Evolutionary conservation across 208 protist genomes (phyloP).

Genomic region (Leishmania major): DNA sequence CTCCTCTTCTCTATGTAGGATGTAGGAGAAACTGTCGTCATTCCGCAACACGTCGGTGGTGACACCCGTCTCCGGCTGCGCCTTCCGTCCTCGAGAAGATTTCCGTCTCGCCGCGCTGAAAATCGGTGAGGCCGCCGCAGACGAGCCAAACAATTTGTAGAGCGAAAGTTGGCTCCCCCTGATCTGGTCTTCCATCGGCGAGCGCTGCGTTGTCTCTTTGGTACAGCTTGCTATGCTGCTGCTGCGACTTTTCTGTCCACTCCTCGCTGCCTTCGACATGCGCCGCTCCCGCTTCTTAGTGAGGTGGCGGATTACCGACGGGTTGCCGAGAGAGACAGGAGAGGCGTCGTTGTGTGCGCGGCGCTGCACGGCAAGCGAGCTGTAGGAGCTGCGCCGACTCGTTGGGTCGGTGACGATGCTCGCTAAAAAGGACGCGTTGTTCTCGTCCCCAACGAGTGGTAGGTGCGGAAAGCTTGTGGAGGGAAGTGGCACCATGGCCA

Average conservation of each 20-base stretch:
- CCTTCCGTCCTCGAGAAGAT: not conserved
- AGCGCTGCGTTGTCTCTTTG: not conserved
- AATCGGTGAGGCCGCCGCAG: not conserved
- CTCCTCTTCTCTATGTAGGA: not conserved
- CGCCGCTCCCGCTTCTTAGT: not conserved
- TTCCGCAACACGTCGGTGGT: not conserved
- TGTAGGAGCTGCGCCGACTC: not conserved
- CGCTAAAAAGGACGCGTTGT: not conserved
- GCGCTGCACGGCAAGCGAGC: not conserved
- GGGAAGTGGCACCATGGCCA: too few relatives aligned
- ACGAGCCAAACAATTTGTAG: not conserved
- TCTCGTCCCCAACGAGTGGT: not conserved
- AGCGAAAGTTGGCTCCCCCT: not conserved
- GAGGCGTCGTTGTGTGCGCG: not conserved
- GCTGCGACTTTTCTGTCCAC: not conserved
- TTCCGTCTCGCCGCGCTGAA: not conserved
- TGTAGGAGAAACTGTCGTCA: not conserved
- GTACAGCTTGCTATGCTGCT: not conserved
- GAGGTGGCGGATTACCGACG: not conserved
- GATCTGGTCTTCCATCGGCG: not conserved
- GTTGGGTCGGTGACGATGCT: not conserved
- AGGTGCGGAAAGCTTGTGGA: not conserved
- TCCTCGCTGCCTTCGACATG: slow-evolving; percentile 1
- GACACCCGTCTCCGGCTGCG: not conserved
- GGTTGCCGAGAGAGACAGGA: not conserved